Evolutionary conservation across 352 stramenopile genomes (phyloP), one percentile per base, ranked within the genome.

Genomic region (Pythium volutum): DNA sequence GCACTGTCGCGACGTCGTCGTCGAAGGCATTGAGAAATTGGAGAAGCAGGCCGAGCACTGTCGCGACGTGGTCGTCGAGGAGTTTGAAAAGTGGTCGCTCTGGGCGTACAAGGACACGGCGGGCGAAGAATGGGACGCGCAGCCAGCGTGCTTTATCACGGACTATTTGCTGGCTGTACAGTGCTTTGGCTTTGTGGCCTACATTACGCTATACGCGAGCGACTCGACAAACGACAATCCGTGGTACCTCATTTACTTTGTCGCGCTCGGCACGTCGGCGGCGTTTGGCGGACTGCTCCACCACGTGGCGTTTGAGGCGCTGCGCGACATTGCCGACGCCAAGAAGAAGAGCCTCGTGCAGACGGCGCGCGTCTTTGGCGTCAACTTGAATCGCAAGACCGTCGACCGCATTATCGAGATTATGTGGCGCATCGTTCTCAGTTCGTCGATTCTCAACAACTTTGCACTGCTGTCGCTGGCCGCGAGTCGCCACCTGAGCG

Each of bases 181-280:
- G 71, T 93, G 81, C 71, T 95, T 95, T 57, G 75, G 77, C 48
- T 92, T 89, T 69, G 75, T 82, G 49, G 69, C 81, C 18, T 95
- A 95, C 70, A 75, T 92, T 42, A 72, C 72, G n/a, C 71, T 92
- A n/a, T 90, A 88, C 42, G 79, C 78, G 15, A 36, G 31, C 31
- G 31, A 36, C 31, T 66, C 73, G 14, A 71, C 70, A 18, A 77
- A 87, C 23, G 75, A 81, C 49, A 70, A 67, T 51, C 64, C 75
- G 57, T 93, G 84, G 86, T 93, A 93, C 63, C 39, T 93, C 41
- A 90, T 91, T 64, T 95, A 95, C 77, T 93, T 95, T 64, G 73
- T 91, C 54, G 86, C 84, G 48, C 75, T 95, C 23, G 86, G 86
- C 36, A 90, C 85, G 57, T 92, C 81, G 39, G 83, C 86, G 20